Base-by-base conservation (phyloP, 108 stramenopile genomes). In the Pseudonitzschia pungens region DNA sequence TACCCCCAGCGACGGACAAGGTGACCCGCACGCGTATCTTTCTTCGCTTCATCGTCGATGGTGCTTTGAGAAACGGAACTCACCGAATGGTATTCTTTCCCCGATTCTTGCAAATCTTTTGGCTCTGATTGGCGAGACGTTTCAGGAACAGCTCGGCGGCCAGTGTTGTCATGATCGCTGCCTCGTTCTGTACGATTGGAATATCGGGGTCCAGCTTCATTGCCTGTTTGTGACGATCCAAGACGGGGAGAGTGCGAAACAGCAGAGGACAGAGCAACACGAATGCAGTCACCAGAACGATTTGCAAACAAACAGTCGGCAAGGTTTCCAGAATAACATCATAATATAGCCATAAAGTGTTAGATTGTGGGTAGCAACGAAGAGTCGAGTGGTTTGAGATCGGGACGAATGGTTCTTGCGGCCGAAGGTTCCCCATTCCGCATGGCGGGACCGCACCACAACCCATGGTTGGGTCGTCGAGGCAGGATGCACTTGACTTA, bases 151-250 rank as follows among this genome's bases (percentile, higher is more conserved):
- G 77, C 68, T 91, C 91, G 12, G 81, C 79, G 0, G 93, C 93
- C 40, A 84, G 51, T 4, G 93, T 91, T 2, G 84, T 80, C 81
- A 95, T 74, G 45, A 92, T 91, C 0, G 91, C 91, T 0, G 94
- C 94, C 57, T 95, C 94, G 67, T 92, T 91, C 73, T 95, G 94
- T 26, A 95, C 91, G 57, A 88, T 94, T 3, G 85, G 88, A 74
- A 88, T 88, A 57, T 86, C 84, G 20, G 82, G 82, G 77, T 95
- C 90, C 53, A 88, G 64, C 68, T 95, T 92, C 94, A 95, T 95
- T 11, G 79, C 74, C 78, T 73, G 36, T 26, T 24, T 41, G 11
- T 18, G 29, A 36, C n/a, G n/a, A n/a, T n/a, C n/a, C n/a, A n/a
- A n/a, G n/a, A n/a, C n/a, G n/a, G n/a, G n/a, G n/a, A n/a, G n/a